Evolutionary conservation across 2,329 filamentous ascomycete genomes (phyloP).

Genomic region (Oidium heveae): DNA sequence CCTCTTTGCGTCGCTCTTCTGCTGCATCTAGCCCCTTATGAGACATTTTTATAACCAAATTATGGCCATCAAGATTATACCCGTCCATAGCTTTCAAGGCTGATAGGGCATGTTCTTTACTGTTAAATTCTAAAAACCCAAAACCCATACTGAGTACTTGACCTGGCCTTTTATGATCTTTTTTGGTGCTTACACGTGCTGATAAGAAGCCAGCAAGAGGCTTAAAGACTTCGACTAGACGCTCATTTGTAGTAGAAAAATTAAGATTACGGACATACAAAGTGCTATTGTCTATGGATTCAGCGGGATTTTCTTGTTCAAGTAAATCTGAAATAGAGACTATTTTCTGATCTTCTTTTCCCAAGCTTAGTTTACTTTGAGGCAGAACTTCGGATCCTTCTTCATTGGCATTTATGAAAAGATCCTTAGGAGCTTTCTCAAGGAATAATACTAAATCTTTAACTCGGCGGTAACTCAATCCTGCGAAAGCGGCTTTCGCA

Average conservation of each 20-base stretch:
- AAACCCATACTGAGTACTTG: constrained; percentile 91
- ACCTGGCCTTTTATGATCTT: constrained; percentile 71
- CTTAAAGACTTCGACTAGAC: constrained; percentile 52
- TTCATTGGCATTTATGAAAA: constrained; percentile 27
- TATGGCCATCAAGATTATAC: constrained; percentile 64
- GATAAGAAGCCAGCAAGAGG: constrained; percentile 71
- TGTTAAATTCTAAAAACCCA: constrained; percentile 75
- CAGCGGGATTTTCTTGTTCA: constrained; percentile 24
- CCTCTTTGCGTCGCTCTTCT: constrained; percentile 61
- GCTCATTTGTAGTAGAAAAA: constrained; percentile 61
- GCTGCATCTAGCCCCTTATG: constrained; percentile 73
- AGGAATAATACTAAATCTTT: constrained; percentile 80
- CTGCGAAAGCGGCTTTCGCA: constrained; percentile 60
- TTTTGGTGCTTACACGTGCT: constrained; percentile 77
- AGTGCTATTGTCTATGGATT: constrained; percentile 44
- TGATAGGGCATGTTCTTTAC: constrained; percentile 50
- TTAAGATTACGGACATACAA: constrained; percentile 86
- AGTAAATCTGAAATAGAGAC: constrained; percentile 44
- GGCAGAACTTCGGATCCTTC: constrained; percentile 1
- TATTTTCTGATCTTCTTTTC: constrained; percentile 1
- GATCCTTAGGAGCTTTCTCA: constrained; percentile 70
- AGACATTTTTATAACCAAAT: constrained; percentile 61
- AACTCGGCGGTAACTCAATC: constrained; percentile 69
- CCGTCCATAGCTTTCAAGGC: constrained; percentile 75
- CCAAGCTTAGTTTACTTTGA: too few relatives aligned